Evolutionary conservation across 2,329 filamentous ascomycete species (phyloP).

Genomic region (Aspergillus intermedius): DNA sequence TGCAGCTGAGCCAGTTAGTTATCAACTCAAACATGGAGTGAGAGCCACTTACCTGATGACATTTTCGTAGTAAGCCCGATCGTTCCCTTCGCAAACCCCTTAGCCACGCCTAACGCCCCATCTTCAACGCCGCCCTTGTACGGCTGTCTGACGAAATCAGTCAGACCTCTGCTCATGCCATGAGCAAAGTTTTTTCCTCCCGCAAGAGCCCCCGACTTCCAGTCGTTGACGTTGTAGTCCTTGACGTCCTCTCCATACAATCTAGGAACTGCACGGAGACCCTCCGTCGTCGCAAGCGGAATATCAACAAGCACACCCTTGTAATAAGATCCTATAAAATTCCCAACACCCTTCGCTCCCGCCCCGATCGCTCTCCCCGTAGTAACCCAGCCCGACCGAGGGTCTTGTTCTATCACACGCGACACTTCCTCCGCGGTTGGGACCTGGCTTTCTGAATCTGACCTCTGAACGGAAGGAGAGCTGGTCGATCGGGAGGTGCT

Average conservation of each 20-base stretch:
- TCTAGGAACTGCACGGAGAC: slow-evolving; percentile 27
- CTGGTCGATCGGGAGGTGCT: not conserved
- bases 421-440: not conserved
- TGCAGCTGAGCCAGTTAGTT: slow-evolving; percentile 10
- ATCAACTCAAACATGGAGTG: not conserved
- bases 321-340: slow-evolving; percentile 18
- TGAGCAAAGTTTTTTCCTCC: slow-evolving; percentile 28
- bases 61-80: slow-evolving; percentile 17
- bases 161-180: slow-evolving; percentile 27
- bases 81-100: slow-evolving; percentile 30
- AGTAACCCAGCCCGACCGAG: slow-evolving; percentile 1
- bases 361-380: slow-evolving; percentile 8
- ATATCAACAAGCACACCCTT: slow-evolving; percentile 33
- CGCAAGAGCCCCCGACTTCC: slow-evolving; percentile 25
- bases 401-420: not conserved
- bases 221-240: slow-evolving; percentile 28
- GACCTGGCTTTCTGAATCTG: not conserved
- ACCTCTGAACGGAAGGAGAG: not conserved
- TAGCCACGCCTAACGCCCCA: slow-evolving; percentile 25
- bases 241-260: slow-evolving; percentile 32
- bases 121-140: slow-evolving; percentile 25
- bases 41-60: slow-evolving; percentile 16
- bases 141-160: slow-evolving; percentile 25
- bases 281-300: slow-evolving; percentile 31
- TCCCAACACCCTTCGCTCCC: slow-evolving; percentile 18